These are phyloP conservation scores for Lyophyllum semitale DNA, from an alignment of 768 basidiomycete genomes.

Conservation along the genomic window DNA sequence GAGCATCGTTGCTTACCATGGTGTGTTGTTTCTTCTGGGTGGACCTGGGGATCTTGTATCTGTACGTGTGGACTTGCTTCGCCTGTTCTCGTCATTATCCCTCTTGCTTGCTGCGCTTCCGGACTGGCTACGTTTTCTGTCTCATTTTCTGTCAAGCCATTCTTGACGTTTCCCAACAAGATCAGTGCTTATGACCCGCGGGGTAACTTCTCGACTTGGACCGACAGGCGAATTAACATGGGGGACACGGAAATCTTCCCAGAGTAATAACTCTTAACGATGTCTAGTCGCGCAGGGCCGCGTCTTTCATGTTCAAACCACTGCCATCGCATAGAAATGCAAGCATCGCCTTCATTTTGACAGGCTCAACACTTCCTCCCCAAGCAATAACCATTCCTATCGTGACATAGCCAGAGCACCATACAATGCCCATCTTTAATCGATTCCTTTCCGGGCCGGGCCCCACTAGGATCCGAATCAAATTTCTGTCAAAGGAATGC, in stretches of 20 bases:
- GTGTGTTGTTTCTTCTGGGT: not conserved
- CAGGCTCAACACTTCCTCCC: not conserved
- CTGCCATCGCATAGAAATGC: not conserved
- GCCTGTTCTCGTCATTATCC: not conserved
- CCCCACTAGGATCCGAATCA: constrained; percentile 9
- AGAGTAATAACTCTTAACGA: not conserved
- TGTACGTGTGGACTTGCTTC: constrained; percentile 9
- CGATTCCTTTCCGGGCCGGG: constrained; percentile 11
- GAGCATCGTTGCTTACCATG: not conserved
- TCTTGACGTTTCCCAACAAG: not conserved
- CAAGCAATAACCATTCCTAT: not conserved
- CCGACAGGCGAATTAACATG: not conserved
- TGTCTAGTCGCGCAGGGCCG: not conserved
- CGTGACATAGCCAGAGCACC: not conserved
- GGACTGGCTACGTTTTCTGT: not conserved
- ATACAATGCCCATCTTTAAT: constrained; percentile 1
- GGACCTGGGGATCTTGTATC: constrained; percentile 1
- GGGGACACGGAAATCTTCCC: not conserved
- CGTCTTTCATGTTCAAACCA: not conserved
- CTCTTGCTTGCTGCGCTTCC: not conserved
- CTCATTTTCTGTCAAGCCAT: not conserved
- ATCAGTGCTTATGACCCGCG: not conserved
- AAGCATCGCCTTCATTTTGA: constrained; percentile 3
- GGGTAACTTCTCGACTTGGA: not conserved
- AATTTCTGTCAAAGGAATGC: constrained; percentile 9